These are phyloP conservation scores for Sanghuangporus sanghuang DNA, from an alignment of 1,284 basidiomycete genomes.

Conservation along the genomic window DNA sequence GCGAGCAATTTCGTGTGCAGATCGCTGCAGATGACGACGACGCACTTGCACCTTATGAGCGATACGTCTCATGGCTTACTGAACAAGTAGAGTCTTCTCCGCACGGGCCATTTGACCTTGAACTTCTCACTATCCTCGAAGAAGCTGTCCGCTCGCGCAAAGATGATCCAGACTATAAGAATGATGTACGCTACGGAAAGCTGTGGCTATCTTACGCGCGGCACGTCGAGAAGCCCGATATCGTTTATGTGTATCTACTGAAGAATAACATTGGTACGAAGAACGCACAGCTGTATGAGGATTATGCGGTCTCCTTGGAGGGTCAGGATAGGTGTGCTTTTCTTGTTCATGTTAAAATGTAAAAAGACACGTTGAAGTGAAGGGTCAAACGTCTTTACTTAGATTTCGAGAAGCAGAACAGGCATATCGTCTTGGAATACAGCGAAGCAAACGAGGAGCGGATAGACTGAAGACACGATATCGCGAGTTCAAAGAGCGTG, in stretches of 20 bases:
- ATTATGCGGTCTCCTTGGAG: slow-evolving; percentile 77
- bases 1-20: slow-evolving; percentile 7
- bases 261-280: slow-evolving; percentile 75
- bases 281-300: slow-evolving; percentile 80
- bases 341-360: neutral
- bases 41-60: slow-evolving; percentile 58
- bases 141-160: slow-evolving; percentile 76
- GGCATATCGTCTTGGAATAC: slow-evolving; percentile 81
- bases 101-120: slow-evolving; percentile 61
- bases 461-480: slow-evolving; percentile 85
- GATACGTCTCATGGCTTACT: slow-evolving; percentile 65
- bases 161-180: slow-evolving; percentile 73
- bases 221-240: slow-evolving; percentile 49
- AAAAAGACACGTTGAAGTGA: neutral
- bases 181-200: slow-evolving; percentile 86
- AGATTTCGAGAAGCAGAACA: slow-evolving; percentile 78
- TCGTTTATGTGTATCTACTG: slow-evolving; percentile 71
- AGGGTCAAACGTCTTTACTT: neutral
- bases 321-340: slow-evolving; percentile 67
- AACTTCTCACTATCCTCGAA: slow-evolving; percentile 63
- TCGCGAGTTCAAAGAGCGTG: slow-evolving; percentile 70
- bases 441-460: slow-evolving; percentile 74
- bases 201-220: slow-evolving; percentile 83
- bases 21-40: slow-evolving; percentile 51
- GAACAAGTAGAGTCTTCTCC: slow-evolving; percentile 36